Base-by-base conservation (phyloP, 148 eudicot genomes). In the Fallopia convolvulus region DNA sequence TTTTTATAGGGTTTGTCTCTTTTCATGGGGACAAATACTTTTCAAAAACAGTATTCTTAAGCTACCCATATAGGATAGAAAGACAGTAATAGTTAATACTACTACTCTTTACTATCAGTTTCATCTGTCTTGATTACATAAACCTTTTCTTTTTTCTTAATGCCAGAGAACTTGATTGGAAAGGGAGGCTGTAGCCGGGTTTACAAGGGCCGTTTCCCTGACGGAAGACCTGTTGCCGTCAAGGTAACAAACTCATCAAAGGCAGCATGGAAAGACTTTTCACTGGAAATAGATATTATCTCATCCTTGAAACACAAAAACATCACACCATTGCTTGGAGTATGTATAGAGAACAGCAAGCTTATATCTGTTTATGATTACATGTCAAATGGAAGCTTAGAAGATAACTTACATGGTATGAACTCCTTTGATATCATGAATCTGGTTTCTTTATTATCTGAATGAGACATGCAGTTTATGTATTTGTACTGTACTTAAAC, bases 181-280 rank as follows among this genome's bases (percentile, higher is more conserved):
- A 87, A 86, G 83, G 99, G 99, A 70, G 99, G 98, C 17, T 84
- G 87, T 68, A 91, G 92, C 77, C 74, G 83, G 75, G 99, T 96
- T 52, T 96, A 93, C 75, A 93, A 89, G 83, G 98, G 98, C n/a
- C 47, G 81, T 41, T 88, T 93, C 82, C 88, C 88, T 1, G 90
- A 89, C 53, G 94, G 99, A 21, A 93, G 89, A 75, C 77, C 81
- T 26, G 93, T 91, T 39, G 99, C 99, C 2, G 93, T 96, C 8
- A 96, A 93, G 79, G 85, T 90, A 17, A 76, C 86, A 78, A 90
- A 84, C 74, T 90, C 93, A 10, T 87, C 92, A 18, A 87, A 85
- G 87, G 91, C 88, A 82, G 81, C 93, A 17, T 85, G 93, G 93
- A 85, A 86, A 60, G 87, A 91, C 75, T 96, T 93, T 77, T 83